Evolutionary conservation across 2,329 filamentous ascomycete genomes (phyloP), one percentile per base, ranked within the genome.

Genomic region (Colletotrichum scovillei): DNA sequence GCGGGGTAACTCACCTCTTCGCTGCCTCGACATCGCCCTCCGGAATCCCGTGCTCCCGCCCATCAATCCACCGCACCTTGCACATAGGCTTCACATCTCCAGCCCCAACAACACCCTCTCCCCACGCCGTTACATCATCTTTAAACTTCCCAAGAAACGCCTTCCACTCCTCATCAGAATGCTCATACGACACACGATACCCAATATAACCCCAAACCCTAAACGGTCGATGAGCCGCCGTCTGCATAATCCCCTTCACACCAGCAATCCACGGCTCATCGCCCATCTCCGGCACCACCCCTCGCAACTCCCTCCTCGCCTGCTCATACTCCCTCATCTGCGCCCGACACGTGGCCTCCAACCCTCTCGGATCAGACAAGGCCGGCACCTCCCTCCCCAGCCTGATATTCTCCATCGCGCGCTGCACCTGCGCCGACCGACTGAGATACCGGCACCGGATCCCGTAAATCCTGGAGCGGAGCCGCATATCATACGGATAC

Each of bases 31-130:
- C 22, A 38, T 79, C 77, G 1, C 52, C 74, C 26, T 76, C 76
- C 1, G 60, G 30, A 2, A 78, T 73, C 1, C 30, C 72, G 0
- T 74, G 26, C 8, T 78, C 74, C 22, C 69, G 26, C 0, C 71
- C 77, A 72, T 80, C 78, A 0, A 76, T 35, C 79, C 78, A 80
- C 1, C 76, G 59, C 1, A 80, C 68, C 38, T 75, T 76, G 2
- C 74, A 78, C 0, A 63, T 35, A 0, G 60, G 67, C 5, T 78
- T 69, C 2, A 78, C 46, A 1, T 73, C 68, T 3, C 76, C 67
- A 0, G 77, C 74, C 0, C 64, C 75, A 0, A 42, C 42, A 4
- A 72, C 63, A 0, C 72, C 77, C 1, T 74, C 28, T 4, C 64
- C 69, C 69, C 69, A 72, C n/a, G 11, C 52, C 64, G 65, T 69